Base-by-base conservation (phyloP, 75 land plant species). In the Larix kaempferi region DNA sequence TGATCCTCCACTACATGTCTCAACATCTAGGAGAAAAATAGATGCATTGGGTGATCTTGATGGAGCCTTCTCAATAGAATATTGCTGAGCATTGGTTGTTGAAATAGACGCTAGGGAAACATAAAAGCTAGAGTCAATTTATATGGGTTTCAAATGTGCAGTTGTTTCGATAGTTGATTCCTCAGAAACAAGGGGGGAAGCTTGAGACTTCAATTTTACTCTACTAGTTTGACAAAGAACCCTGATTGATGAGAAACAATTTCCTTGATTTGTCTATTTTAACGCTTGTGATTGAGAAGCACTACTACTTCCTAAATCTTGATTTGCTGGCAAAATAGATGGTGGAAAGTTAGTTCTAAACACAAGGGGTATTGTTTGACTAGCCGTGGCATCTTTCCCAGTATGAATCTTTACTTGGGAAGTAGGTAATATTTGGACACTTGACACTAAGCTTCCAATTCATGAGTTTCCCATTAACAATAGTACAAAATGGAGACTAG, bases 371-470 rank as follows among this genome's bases (percentile, higher is more conserved):
- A 39, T 27, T 15, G 72, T 37, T 69, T 19, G 52, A 39, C 52
- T 22, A 39, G 72, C 39, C 39, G 72, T 27, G 15, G 52, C 52
- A 21, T 49, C 35, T 69, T 39, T 69, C 23, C 7, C 49, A 39
- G 52, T 39, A 37, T 35, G 72, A 69, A 49, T 44, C 72, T 69
- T 69, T 69, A 44, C 49, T 69, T 39, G 72, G 37, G 72, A 27
- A 67, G 72, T 3, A 23, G 75, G 35, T 17, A 27, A 74, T 27
- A 27, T 74, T 25, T 74, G 75, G 17, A 74, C 33, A 25, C 75
- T 74, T 52, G 75, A 17, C 19, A 54, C 26, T 52, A 14, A 17
- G n/a, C 75, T 59, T 52, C n/a, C n/a, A n/a, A n/a, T n/a, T n/a
- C n/a, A n/a, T n/a, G n/a, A n/a, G n/a, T n/a, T n/a, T n/a, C n/a